These are phyloP conservation scores for Colletotrichum musae DNA, from an alignment of 2,329 filamentous ascomycete genomes.

Conservation along the genomic window DNA sequence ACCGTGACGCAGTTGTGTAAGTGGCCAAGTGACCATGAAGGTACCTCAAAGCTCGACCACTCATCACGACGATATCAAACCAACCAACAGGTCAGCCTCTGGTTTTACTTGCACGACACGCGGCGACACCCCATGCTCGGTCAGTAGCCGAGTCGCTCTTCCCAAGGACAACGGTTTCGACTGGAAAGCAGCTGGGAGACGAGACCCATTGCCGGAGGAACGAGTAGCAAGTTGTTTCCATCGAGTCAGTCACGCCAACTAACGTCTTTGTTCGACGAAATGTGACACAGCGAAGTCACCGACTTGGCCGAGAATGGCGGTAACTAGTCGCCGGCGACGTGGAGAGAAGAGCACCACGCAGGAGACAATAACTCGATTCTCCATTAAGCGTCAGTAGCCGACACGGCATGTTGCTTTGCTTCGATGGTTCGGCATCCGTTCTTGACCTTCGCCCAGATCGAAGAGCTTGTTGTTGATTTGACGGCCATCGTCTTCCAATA, in stretches of 20 bases:
- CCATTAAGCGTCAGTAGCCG: background rate
- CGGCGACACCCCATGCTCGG: constrained; percentile 6
- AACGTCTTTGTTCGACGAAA: constrained; percentile 34
- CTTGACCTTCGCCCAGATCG: background rate
- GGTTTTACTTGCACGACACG: background rate
- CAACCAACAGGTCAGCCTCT: constrained; percentile 1
- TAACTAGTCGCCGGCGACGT: constrained; percentile 20
- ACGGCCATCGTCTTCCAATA: constrained; percentile 31
- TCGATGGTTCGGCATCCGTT: constrained; percentile 21
- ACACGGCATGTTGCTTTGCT: constrained; percentile 2
- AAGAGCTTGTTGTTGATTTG: background rate
- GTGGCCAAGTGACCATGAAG: constrained; percentile 28
- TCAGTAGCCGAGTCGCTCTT: constrained; percentile 1
- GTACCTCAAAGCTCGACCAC: constrained; percentile 25
- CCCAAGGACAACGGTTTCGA: constrained; percentile 1
- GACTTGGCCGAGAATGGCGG: constrained; percentile 36
- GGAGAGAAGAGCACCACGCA: background rate
- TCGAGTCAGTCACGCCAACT: constrained; percentile 38
- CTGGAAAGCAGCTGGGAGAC: constrained; percentile 20
- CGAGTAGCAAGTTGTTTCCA: constrained; percentile 35
- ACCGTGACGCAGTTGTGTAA: constrained; percentile 37
- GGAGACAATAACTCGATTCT: constrained; percentile 1
- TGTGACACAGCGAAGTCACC: constrained; percentile 36
- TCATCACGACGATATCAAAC: background rate
- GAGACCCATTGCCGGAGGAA: constrained; percentile 33